Base-by-base conservation (phyloP, 306 rosid genomes). In the Begonia fuchsioides region DNA sequence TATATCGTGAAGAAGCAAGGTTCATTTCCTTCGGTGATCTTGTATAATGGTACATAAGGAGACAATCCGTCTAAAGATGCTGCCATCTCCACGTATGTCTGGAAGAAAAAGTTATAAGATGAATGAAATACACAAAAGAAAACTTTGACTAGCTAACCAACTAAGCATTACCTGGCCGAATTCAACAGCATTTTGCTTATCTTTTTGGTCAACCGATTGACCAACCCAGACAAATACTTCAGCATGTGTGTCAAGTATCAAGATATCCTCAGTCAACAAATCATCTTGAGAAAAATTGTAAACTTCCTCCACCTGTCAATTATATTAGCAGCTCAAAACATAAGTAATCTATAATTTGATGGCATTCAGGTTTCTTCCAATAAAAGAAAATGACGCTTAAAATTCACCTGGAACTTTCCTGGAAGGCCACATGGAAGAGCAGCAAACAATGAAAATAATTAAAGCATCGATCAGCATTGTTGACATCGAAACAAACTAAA, bases 201-300 rank as follows among this genome's bases (percentile, higher is more conserved):
- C 78, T 62, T 82, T 80, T 52, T 72, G 69, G 52, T 82, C 79
- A 54, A 82, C 74, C 68, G 72, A 72, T 61, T 85, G 93, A 56
- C 99, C 99, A 38, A 92, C 77, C 99, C 99, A 86, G 52, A 92
- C 78, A 59, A 82, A 78, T 67, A 86, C 78, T 54, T 82, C 86
- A 2, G 93, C 67, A 67, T 79, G 88, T 57, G 83, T 75, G 74
- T 92, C 87, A 68, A 92, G 68, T 60, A 86, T 67, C 66, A 77
- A 79, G 47, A 80, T 64, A 53, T 92, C 99, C 75, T 92, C 99
- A 47, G 99, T 86, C 94, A 86, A 79, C 68, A 92, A 81, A 76
- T 92, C 99, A 16, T 92, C 99, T 71, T 92, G 99, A 67, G 86
- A 65, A 68, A 92, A 92, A 68, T 82, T 92, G 78, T 77, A 71